Evolutionary conservation across 345 rosid species (phyloP), one percentile per base, ranked within the genome.

Genomic region (Chamaenerion angustifolium): DNA sequence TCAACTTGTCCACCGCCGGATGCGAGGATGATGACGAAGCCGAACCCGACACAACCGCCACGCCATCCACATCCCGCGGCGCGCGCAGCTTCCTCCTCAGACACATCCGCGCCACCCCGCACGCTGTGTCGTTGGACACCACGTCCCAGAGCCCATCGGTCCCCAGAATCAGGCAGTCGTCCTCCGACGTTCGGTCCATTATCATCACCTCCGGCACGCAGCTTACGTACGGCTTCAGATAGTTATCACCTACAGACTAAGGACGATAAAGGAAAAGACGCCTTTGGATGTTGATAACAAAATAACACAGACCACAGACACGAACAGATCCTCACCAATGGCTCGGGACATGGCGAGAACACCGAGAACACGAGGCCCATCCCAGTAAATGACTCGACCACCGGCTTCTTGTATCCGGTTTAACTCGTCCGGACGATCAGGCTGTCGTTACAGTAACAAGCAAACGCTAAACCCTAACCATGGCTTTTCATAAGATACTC

Each of bases 141-240:
- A 81, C 84, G 51, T 78, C 88, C 88, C 84, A 81, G 4, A 81
- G 72, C 19, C 88, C 88, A 18, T 81, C 88, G 43, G 78, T 81
- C 12, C 82, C 88, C 48, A 78, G 48, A 47, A 81, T 68, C 66
- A 81, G 64, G 61, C 78, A 78, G 59, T 78, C 80, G n/a, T 81
- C 88, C 11, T 81, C 84, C 5, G 71, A 78, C 0, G 59, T 65
- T 59, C 88, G 66, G 11, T 72, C 49, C 53, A 45, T 56, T 62
- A 81, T 76, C 10, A 71, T 71, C 43, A 67, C 55, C 52, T 81
- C 88, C 5, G 84, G 88, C 56, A 67, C 80, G 6, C 82, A 77
- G 50, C 74, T 76, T 56, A 81, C 66, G 70, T 79, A 81, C 0
- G 84, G 88, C 72, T 74, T 76, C 51, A 81, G 53, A 57, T 78